Evolutionary conservation across 495 filamentous ascomycete species (phyloP).

Genomic region (Geoglossum glabrum): DNA sequence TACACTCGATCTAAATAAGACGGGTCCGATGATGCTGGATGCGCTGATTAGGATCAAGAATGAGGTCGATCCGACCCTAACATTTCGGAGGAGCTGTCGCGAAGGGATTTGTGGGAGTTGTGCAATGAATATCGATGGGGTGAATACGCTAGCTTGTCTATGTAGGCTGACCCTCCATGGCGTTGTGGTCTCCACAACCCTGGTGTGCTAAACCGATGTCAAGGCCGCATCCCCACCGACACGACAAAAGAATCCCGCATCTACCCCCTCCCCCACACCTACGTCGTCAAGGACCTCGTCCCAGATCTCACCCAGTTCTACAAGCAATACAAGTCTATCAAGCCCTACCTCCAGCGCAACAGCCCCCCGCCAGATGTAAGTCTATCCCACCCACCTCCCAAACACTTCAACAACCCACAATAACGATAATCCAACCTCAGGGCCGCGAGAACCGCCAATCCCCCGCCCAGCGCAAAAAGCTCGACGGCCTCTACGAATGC

Average conservation of each 20-base stretch:
- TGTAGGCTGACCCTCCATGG: slow-evolving; percentile 40
- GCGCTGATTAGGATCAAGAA: slow-evolving; percentile 98
- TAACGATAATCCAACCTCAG: slow-evolving; percentile 17
- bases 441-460: slow-evolving; percentile 79
- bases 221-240: slow-evolving; percentile 86
- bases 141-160: slow-evolving; percentile 89
- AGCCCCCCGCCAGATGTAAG: slow-evolving; percentile 57
- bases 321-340: slow-evolving; percentile 99
- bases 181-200: background rate
- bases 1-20: slow-evolving; percentile 90
- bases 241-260: slow-evolving; percentile 68
- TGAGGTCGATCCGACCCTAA: slow-evolving; percentile 89
- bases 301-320: slow-evolving; percentile 97
- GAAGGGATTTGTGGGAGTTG: slow-evolving; percentile 98
- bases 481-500: slow-evolving; percentile 97
- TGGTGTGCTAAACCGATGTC: background rate
- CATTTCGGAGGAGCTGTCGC: slow-evolving; percentile 83
- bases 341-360: slow-evolving; percentile 87
- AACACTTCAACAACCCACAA: background rate
- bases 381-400: slow-evolving; percentile 6
- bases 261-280: slow-evolving; percentile 96
- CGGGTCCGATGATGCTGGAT: slow-evolving; percentile 93
- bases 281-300: slow-evolving; percentile 96
- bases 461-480: slow-evolving; percentile 78
- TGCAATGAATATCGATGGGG: slow-evolving; percentile 98